These are phyloP conservation scores for Salix arbutifolia DNA, from an alignment of 345 rosid genomes.

Conservation along the genomic window DNA sequence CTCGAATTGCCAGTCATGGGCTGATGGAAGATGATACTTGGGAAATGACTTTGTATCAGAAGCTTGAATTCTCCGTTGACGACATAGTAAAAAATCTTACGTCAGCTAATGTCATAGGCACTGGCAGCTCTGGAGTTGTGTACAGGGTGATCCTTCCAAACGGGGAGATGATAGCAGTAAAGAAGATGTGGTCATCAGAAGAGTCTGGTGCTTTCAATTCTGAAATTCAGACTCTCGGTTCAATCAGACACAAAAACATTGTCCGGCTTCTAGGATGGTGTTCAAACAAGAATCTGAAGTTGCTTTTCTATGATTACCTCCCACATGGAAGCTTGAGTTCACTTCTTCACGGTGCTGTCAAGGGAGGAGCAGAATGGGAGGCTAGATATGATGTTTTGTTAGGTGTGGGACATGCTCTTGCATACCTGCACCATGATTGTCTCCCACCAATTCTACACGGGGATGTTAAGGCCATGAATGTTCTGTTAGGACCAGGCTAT, in stretches of 20 bases:
- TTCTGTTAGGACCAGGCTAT: slow-evolving; percentile 59
- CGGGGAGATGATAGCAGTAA: slow-evolving; percentile 79
- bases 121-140: slow-evolving; percentile 95
- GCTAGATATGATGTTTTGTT: slow-evolving; percentile 61
- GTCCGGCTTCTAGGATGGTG: slow-evolving; percentile 84
- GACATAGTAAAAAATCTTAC: slow-evolving; percentile 59
- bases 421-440: slow-evolving; percentile 92
- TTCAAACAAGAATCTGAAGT: slow-evolving; percentile 64
- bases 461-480: slow-evolving; percentile 92
- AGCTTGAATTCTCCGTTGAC: slow-evolving; percentile 73
- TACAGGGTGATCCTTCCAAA: slow-evolving; percentile 64
- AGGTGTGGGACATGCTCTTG: slow-evolving; percentile 86
- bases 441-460: slow-evolving; percentile 85
- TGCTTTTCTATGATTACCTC: slow-evolving; percentile 86
- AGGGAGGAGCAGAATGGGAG: slow-evolving; percentile 85
- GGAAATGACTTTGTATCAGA: slow-evolving; percentile 81
- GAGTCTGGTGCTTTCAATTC: slow-evolving; percentile 77
- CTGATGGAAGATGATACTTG: slow-evolving; percentile 46
- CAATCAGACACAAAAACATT: slow-evolving; percentile 78
- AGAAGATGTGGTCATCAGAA: slow-evolving; percentile 90
- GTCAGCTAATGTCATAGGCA: slow-evolving; percentile 84
- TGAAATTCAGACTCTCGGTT: slow-evolving; percentile 77
- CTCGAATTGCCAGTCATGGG: slow-evolving; percentile 29
- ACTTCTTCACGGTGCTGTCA: slow-evolving; percentile 70
- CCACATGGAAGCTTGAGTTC: slow-evolving; percentile 92